phyloP scores from a whole-genome alignment of 441 rosid genomes.

The Cnidoscolus chayamansa region DNA sequence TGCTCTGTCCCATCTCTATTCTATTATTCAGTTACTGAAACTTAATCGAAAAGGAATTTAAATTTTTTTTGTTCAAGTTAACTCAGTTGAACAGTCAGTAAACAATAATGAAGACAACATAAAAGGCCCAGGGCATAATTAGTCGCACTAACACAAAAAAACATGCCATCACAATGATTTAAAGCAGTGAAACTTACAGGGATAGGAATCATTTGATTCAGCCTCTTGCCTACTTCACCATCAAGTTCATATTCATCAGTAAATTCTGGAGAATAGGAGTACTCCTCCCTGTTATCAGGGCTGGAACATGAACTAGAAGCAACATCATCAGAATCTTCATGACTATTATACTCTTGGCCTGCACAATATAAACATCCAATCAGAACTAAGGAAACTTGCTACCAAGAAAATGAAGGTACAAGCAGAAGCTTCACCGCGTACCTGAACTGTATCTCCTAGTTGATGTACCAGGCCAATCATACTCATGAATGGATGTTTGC shows the following conservation, averaged over 20 bases:
- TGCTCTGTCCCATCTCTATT: neutral
- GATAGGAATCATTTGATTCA: slow-evolving; percentile 67
- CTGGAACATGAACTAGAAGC: slow-evolving; percentile 59
- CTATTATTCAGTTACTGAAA: neutral
- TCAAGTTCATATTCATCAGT: slow-evolving; percentile 39
- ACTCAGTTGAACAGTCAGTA: neutral
- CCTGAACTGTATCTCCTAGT: slow-evolving; percentile 41
- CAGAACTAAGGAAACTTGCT: neutral
- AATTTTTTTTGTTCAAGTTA: neutral
- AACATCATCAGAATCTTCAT: slow-evolving; percentile 49
- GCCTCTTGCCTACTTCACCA: slow-evolving; percentile 61
- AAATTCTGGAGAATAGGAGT: slow-evolving; percentile 42
- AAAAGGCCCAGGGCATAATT: neutral
- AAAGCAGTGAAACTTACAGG: slow-evolving; percentile 48
- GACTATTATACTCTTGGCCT: slow-evolving; percentile 39
- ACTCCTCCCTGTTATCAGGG: slow-evolving; percentile 42
- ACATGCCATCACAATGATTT: slow-evolving; percentile 5
- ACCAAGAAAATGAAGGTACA: neutral
- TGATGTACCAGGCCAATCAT: slow-evolving; percentile 39
- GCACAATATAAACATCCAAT: slow-evolving; percentile 22
- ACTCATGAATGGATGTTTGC: slow-evolving; percentile 28
- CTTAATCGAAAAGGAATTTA: neutral
- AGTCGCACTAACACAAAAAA: neutral
- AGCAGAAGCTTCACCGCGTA: slow-evolving; percentile 17
- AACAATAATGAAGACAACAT: neutral